Conservation (phyloP, 495 filamentous ascomycete species). For the Lasiosphaeria miniovina region DNA sequence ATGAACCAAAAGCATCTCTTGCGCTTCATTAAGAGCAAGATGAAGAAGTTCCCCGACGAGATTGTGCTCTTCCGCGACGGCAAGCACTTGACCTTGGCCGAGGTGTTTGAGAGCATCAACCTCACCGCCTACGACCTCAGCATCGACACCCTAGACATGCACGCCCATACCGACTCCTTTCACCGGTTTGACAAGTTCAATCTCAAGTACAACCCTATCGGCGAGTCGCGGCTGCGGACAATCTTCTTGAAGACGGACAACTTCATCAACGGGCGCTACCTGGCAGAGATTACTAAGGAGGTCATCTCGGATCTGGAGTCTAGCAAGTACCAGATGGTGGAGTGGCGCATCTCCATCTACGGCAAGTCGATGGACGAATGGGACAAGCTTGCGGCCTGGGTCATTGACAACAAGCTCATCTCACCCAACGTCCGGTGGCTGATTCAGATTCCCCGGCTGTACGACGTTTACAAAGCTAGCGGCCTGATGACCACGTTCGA, state of each 20-base stretch:
- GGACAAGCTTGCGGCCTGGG: conserved; percentile 97
- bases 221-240: conserved; percentile 88
- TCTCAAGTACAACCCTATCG: conserved; percentile 96
- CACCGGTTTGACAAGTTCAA: conserved; percentile 99
- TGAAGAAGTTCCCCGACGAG: conserved; percentile 96
- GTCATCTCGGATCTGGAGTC: conserved; percentile 97
- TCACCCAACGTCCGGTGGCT: conserved; percentile 98
- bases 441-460: conserved; percentile 90
- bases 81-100: conserved; percentile 82
- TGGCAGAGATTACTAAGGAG: conserved; percentile 96
- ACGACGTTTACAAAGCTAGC: conserved; percentile 90
- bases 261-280: conserved; percentile 90
- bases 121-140: conserved; percentile 95
- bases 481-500: conserved; percentile 85
- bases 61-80: conserved; percentile 90
- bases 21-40: conserved; percentile 98
- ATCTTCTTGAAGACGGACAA: conserved; percentile 99
- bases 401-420: conserved; percentile 97
- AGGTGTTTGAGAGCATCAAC: conserved; percentile 97
- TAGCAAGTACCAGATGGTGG: conserved; percentile 99
- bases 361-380: conserved; percentile 89
- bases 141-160: conserved; percentile 99
- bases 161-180: conserved; percentile 97
- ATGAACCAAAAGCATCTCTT: conserved; percentile 99
- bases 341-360: conserved; percentile 98